phyloP scores from a whole-genome alignment of 345 rosid species.

The Rubroshorea leprosula region DNA sequence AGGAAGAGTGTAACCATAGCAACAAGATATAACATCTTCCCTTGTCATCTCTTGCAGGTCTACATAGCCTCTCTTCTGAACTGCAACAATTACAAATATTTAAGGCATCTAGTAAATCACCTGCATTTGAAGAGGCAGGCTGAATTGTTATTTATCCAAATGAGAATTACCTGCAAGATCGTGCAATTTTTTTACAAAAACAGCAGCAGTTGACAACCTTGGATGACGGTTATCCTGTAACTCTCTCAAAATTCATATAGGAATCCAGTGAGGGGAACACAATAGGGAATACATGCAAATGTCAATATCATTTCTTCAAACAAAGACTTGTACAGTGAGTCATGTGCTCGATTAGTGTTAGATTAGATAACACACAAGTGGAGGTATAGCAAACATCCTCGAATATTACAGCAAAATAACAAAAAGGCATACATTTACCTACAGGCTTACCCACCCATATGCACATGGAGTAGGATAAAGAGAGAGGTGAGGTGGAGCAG shows the following conservation, averaged over 20 bases:
- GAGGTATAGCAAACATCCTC: no score
- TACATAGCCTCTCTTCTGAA: conserved; percentile 85
- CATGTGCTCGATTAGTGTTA: no score
- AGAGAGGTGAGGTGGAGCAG: no score
- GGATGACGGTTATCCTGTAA: conserved; percentile 66
- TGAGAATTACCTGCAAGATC: conserved; percentile 73
- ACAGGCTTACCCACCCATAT: no score
- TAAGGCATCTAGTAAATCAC: conserved; percentile 15
- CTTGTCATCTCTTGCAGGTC: conserved; percentile 66
- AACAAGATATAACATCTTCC: conserved; percentile 52
- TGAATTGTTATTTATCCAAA: conserved; percentile 14
- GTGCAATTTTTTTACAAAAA: conserved; percentile 77
- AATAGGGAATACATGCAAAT: no score
- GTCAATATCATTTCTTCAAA: no score
- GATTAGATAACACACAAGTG: no score
- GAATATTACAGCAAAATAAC: no score
- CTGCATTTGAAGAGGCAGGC: neutral
- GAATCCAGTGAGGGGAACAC: conserved; percentile 5
- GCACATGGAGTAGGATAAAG: no score
- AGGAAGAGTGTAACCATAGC: conserved; percentile 79
- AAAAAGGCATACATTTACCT: no score
- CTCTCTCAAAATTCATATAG: conserved; percentile 7
- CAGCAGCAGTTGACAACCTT: conserved; percentile 64
- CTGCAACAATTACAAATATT: conserved; percentile 31
- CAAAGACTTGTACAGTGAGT: no score